Conservation (phyloP, 2,329 filamentous ascomycete genomes). For the Dothiorella sarmentorum region DNA sequence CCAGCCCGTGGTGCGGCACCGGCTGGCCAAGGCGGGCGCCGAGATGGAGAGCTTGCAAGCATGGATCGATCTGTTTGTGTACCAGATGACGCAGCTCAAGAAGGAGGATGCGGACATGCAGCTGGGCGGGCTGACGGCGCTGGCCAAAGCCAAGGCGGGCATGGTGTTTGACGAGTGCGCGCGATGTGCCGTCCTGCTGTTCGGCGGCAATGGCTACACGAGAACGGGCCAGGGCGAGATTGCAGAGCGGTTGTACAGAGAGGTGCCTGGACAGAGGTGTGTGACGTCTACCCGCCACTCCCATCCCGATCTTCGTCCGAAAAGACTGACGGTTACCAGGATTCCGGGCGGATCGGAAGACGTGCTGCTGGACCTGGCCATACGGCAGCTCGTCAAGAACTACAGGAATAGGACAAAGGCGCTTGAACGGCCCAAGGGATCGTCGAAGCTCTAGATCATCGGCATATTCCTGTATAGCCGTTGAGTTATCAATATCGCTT, state of each 20-base stretch:
- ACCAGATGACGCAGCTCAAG: constrained; percentile 61
- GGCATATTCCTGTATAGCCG: not conserved
- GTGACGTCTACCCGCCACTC: not conserved
- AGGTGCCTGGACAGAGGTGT: constrained; percentile 54
- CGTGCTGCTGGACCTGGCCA: constrained; percentile 66
- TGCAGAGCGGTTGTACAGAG: constrained; percentile 63
- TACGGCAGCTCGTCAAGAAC: constrained; percentile 68
- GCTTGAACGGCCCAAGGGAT: constrained; percentile 43
- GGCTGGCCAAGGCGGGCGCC: constrained; percentile 67
- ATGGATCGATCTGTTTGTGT: constrained; percentile 70
- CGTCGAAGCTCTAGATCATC: constrained; percentile 44
- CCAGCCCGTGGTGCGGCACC: constrained; percentile 69
- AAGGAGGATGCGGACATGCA: constrained; percentile 60
- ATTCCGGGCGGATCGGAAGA: constrained; percentile 71
- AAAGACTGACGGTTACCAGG: too few species aligned
- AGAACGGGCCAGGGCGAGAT: constrained; percentile 67
- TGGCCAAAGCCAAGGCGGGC: constrained; percentile 69
- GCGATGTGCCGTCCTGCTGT: constrained; percentile 64
- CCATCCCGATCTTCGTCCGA: too few species aligned
- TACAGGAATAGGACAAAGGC: constrained; percentile 58
- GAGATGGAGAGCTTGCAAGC: constrained; percentile 67
- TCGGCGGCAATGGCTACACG: constrained; percentile 72
- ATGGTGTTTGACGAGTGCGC: constrained; percentile 71
- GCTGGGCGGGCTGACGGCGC: constrained; percentile 67
- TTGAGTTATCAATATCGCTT: not conserved